Conservation (phyloP, 1,139 yeast genomes). For the Candida albicans region DNA sequence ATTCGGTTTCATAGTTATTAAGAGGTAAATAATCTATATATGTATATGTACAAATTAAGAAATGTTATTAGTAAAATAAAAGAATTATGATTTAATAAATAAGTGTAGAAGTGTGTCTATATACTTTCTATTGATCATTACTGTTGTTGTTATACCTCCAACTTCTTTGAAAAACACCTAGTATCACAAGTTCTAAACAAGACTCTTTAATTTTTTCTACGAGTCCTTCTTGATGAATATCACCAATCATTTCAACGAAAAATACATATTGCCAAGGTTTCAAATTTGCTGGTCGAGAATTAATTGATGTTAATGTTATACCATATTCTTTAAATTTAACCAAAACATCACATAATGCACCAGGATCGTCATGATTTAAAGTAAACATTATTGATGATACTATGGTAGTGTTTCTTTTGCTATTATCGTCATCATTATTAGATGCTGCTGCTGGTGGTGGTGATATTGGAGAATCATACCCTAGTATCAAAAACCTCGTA, state of each 20-base stretch:
- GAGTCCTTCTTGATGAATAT: slow-evolving; percentile 20
- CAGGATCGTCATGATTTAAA: slow-evolving; percentile 67
- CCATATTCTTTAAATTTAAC: slow-evolving; percentile 54
- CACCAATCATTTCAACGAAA: slow-evolving; percentile 64
- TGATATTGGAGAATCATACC: slow-evolving; percentile 23
- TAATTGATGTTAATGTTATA: slow-evolving; percentile 70
- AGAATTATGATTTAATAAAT: not conserved
- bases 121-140: not conserved
- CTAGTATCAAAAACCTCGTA: slow-evolving; percentile 77
- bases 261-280: slow-evolving; percentile 83
- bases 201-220: slow-evolving; percentile 19
- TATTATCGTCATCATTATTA: not conserved
- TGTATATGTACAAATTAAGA: too few relatives aligned
- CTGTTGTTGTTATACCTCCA: slow-evolving; percentile 24
- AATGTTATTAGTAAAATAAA: not conserved
- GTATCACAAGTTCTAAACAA: slow-evolving; percentile 35
- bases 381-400: slow-evolving; percentile 66
- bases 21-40: too few relatives aligned
- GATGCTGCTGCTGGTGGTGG: slow-evolving; percentile 1
- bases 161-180: slow-evolving; percentile 39
- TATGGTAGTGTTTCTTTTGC: slow-evolving; percentile 10
- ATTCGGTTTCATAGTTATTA: too few relatives aligned
- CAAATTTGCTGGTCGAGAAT: slow-evolving; percentile 66
- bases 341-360: slow-evolving; percentile 70
- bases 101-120: not conserved